Evolutionary conservation across 2,329 filamentous ascomycete genomes (phyloP).

Genomic region (Neocucurbitaria cava): DNA sequence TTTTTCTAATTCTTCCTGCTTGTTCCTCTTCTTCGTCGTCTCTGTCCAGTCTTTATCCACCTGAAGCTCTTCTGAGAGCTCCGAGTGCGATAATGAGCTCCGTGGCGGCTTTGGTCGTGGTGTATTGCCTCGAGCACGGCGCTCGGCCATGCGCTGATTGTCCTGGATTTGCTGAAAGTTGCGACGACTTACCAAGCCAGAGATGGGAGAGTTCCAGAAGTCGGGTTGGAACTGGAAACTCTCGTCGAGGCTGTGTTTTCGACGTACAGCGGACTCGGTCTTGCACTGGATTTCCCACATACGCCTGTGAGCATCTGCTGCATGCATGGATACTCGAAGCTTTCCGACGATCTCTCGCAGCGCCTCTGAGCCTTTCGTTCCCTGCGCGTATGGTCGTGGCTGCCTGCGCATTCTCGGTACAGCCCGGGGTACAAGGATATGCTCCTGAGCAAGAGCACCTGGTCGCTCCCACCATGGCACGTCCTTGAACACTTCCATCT

Average conservation of each 20-base stretch:
- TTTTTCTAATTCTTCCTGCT: constrained; percentile 16
- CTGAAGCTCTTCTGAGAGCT: constrained; percentile 22
- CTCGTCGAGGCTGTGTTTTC: constrained; percentile 25
- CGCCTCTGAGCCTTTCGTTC: constrained; percentile 6
- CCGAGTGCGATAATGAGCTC: constrained; percentile 30
- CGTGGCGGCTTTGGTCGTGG: constrained; percentile 19
- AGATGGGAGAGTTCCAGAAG: constrained; percentile 29
- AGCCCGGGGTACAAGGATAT: constrained; percentile 2
- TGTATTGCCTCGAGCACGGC: constrained; percentile 19
- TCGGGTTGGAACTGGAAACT: constrained; percentile 17
- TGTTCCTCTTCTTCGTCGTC: constrained; percentile 14
- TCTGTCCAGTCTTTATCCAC: constrained; percentile 15
- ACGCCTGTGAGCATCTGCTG: constrained; percentile 7
- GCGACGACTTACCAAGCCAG: constrained; percentile 10
- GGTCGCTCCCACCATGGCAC: constrained; percentile 35
- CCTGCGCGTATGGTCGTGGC: background rate
- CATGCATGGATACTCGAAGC: constrained; percentile 8
- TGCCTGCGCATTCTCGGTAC: constrained; percentile 3
- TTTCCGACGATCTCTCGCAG: constrained; percentile 19
- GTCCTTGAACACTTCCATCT: constrained; percentile 8
- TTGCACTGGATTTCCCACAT: constrained; percentile 19
- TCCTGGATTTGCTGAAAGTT: constrained; percentile 5
- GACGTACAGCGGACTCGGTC: constrained; percentile 28
- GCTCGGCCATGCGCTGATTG: constrained; percentile 12
- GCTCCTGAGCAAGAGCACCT: constrained; percentile 14